These are phyloP conservation scores for Hortaea werneckii DNA, from an alignment of 2,329 filamentous ascomycete species.

Conservation along the genomic window DNA sequence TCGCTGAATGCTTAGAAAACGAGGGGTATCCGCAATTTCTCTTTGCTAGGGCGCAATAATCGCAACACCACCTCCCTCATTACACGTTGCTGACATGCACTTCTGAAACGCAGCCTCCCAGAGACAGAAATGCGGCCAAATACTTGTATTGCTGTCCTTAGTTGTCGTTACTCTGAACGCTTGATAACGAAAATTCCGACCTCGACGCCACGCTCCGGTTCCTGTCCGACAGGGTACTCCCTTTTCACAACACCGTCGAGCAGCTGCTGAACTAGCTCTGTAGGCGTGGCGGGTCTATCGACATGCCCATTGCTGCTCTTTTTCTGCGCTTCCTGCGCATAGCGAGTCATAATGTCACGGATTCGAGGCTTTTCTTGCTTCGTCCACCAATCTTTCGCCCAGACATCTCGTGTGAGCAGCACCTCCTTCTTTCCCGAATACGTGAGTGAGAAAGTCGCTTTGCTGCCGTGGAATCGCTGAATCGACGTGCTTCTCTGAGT, in stretches of 20 bases:
- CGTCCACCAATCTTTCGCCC: constrained; percentile 53
- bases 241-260: constrained; percentile 47
- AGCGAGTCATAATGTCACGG: constrained; percentile 38
- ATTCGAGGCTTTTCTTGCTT: constrained; percentile 54
- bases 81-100: neutral
- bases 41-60: too few relatives aligned
- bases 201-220: constrained; percentile 37
- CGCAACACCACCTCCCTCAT: neutral
- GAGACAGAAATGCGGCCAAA: neutral
- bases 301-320: constrained; percentile 25
- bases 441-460: constrained; percentile 30
- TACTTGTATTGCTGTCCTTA: neutral
- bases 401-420: constrained; percentile 41
- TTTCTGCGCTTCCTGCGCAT: constrained; percentile 35
- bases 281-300: constrained; percentile 30
- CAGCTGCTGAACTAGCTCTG: constrained; percentile 49
- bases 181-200: constrained; percentile 39
- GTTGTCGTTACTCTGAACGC: constrained; percentile 15
- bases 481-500: constrained; percentile 18
- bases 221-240: constrained; percentile 35
- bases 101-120: too few relatives aligned
- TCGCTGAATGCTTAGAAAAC: too few relatives aligned
- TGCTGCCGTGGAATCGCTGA: constrained; percentile 21
- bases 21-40: too few relatives aligned
- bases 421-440: constrained; percentile 44